Evolutionary conservation across 1,139 yeast species (phyloP), one percentile per base, ranked within the genome.

Genomic region (Casaregolazyma lundiana): DNA sequence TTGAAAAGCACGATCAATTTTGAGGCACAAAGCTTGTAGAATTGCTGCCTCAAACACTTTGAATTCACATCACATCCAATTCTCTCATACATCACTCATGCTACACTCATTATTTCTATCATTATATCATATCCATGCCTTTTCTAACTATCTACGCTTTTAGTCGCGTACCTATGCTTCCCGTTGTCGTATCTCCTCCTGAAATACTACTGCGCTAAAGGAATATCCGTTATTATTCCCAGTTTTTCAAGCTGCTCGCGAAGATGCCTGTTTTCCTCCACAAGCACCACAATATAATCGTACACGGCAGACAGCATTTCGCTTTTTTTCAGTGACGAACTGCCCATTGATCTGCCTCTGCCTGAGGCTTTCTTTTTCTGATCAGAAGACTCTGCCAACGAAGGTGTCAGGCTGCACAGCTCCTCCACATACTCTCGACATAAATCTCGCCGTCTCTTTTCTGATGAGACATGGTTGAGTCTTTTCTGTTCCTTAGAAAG

Each of bases 391-490:
- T 18, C 30, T 2, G 56, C 51, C 26, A 64, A 55, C 13, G 51
- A 46, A 2, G 73, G 74, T 3, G 70, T 68, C 39, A 70, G 53
- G 4, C 57, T 50, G 45, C 70, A 63, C 59, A 70, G 60, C 42
- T 63, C 65, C 16, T 63, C 64, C 50, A 68, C 69, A 39, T 65
- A 64, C 38, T 57, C 58, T 63, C 84, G 85, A 61, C 90, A 86
- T 55, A 76, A 65, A 52, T 79, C 81, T 40, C 96, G 72, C 48
- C 96, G 74, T 57, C 78, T 77, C 64, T 86, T 88, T 63, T 87
- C 96, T 45, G 86, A 79, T 43, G 78, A 72, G 6, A 85, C 80
- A 62, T 87, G 96, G 58, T 84, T 83, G 46, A 73, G 62, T 47
- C 92, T 72, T 59, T 83, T 84, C 60, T 85, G 88, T 56, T 81